These are phyloP conservation scores for Solanum sejunctum DNA, from an alignment of 257 asterid species.

Conservation along the genomic window DNA sequence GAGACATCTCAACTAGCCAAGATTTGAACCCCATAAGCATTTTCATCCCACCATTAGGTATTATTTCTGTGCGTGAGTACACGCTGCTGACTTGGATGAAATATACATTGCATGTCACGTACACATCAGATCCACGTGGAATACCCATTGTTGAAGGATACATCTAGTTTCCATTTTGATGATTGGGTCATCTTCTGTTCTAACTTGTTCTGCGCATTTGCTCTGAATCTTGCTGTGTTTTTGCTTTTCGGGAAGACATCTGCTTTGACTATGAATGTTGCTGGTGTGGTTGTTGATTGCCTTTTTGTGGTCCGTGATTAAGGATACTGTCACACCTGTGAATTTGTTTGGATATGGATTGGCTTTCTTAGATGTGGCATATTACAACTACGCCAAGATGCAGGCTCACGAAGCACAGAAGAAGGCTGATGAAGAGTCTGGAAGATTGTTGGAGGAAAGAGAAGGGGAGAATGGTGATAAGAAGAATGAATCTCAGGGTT, in stretches of 20 bases:
- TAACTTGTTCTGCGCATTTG: constrained; percentile 50
- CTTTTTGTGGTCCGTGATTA: constrained; percentile 55
- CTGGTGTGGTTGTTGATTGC: constrained; percentile 68
- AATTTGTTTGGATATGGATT: constrained; percentile 45
- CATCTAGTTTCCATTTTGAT: constrained; percentile 38
- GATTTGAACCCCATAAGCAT: too few species aligned
- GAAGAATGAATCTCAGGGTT: constrained; percentile 25
- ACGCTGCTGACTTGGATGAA: too few species aligned
- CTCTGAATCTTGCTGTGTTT: constrained; percentile 57
- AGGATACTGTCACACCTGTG: constrained; percentile 50
- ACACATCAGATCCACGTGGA: constrained; percentile 14
- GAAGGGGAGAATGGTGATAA: constrained; percentile 21
- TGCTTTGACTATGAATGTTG: constrained; percentile 69
- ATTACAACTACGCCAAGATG: constrained; percentile 45
- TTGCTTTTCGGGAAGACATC: constrained; percentile 64
- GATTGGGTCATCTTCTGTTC: constrained; percentile 49
- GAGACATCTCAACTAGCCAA: too few species aligned
- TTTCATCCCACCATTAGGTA: too few species aligned
- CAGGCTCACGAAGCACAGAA: constrained; percentile 50
- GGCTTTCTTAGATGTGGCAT: constrained; percentile 59
- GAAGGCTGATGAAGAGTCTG: constrained; percentile 43
- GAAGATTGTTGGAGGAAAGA: constrained; percentile 32
- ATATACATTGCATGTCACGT: too few species aligned
- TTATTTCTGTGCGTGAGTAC: too few species aligned
- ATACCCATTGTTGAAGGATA: constrained; percentile 45